Conservation (phyloP, 805 yeast genomes). For the Ogataea nitratoaversa region DNA sequence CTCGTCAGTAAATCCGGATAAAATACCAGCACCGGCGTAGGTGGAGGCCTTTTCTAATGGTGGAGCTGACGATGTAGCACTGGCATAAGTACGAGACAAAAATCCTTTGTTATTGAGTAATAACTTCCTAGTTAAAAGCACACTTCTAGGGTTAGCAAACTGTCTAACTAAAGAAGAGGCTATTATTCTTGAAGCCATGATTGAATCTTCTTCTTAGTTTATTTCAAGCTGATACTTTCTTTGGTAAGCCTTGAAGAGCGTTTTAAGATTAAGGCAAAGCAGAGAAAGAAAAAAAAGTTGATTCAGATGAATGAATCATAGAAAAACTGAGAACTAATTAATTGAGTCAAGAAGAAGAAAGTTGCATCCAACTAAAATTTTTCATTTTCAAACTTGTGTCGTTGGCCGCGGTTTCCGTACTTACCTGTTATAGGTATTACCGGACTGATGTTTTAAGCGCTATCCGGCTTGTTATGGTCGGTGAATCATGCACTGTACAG, state of each 20-base stretch:
- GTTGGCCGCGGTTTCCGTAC: constrained; percentile 31
- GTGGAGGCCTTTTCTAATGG: constrained; percentile 28
- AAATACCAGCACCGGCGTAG: constrained; percentile 62
- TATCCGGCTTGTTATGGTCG: not conserved
- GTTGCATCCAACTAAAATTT: constrained; percentile 4
- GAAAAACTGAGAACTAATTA: not conserved
- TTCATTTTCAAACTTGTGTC: constrained; percentile 17
- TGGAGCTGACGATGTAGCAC: constrained; percentile 3
- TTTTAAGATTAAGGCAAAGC: not conserved
- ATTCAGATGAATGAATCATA: not conserved
- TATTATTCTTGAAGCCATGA: constrained; percentile 5
- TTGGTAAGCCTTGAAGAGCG: not conserved
- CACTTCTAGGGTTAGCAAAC: constrained; percentile 4
- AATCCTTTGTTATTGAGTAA: not conserved
- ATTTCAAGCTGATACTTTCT: not conserved
- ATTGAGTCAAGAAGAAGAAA: not conserved
- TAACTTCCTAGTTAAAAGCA: constrained; percentile 1
- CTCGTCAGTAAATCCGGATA: constrained; percentile 54
- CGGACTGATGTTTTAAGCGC: constrained; percentile 6
- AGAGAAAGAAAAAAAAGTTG: not conserved
- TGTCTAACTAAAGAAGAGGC: constrained; percentile 13
- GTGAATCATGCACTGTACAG: not conserved
- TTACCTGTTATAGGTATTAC: constrained; percentile 22
- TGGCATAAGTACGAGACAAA: constrained; percentile 18
- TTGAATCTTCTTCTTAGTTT: not conserved